These are phyloP conservation scores for Neofusicoccum sp. DNA, from an alignment of 2,329 filamentous ascomycete species.

Conservation along the genomic window DNA sequence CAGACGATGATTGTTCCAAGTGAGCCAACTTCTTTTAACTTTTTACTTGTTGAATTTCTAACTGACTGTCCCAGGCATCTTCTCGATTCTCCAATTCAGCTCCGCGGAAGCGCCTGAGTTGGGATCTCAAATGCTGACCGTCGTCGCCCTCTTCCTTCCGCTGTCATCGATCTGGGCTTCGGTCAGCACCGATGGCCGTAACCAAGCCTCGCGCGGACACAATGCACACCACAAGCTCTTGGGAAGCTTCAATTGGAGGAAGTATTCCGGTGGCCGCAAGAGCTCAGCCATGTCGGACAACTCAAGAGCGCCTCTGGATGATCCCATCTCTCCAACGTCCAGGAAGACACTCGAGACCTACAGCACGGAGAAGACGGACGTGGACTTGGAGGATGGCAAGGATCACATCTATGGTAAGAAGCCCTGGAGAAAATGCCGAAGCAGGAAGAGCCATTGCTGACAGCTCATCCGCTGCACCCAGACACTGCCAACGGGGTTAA, in stretches of 20 bases:
- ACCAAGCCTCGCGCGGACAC: conserved; percentile 24
- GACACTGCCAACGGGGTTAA: neutral
- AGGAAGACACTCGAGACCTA: neutral
- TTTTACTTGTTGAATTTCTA: neutral
- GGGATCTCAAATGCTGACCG: conserved; percentile 57
- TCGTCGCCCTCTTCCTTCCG: conserved; percentile 66
- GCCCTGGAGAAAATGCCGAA: neutral
- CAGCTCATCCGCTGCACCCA: neutral
- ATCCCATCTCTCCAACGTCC: neutral
- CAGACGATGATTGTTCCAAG: conserved; percentile 68
- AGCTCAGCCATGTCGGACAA: neutral
- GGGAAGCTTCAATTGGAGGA: neutral
- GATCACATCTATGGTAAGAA: conserved; percentile 1
- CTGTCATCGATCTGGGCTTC: conserved; percentile 68
- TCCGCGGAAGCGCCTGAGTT: conserved; percentile 55
- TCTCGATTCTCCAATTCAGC: conserved; percentile 60
- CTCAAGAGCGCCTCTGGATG: neutral
- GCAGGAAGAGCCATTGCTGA: neutral
- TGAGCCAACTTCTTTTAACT: conserved; percentile 32
- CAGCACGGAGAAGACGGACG: neutral
- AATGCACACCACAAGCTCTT: conserved; percentile 30
- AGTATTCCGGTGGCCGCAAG: neutral
- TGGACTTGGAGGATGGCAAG: neutral
- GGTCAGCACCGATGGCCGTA: conserved; percentile 31
- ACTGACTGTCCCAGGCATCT: conserved; percentile 54